phyloP scores from a whole-genome alignment of 345 rosid genomes.

The Rhodamnia argentea region DNA sequence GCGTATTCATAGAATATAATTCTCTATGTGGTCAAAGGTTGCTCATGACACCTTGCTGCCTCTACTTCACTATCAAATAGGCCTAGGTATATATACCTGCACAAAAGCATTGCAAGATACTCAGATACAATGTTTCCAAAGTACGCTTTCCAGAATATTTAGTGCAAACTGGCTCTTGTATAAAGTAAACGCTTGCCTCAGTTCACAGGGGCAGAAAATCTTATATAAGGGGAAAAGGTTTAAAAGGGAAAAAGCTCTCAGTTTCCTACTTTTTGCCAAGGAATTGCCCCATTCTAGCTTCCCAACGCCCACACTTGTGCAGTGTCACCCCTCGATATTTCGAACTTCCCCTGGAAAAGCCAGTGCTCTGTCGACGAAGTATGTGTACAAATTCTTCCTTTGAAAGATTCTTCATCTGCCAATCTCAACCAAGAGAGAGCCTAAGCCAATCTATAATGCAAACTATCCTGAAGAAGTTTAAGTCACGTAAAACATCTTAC shows the following conservation, averaged over 20 bases:
- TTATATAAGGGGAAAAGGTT: not conserved
- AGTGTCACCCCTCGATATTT: slow-evolving; percentile 87
- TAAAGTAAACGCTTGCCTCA: not conserved
- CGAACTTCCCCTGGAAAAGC: slow-evolving; percentile 91
- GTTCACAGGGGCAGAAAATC: not conserved
- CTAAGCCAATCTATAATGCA: not conserved
- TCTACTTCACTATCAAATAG: slow-evolving; percentile 96
- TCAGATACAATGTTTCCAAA: slow-evolving; percentile 18
- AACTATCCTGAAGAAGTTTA: not conserved
- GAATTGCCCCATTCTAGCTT: slow-evolving; percentile 97
- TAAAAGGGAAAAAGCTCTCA: not conserved
- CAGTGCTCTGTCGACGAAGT: slow-evolving; percentile 92
- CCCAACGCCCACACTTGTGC: slow-evolving; percentile 97
- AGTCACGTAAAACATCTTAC: slow-evolving; percentile 2
- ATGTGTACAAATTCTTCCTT: slow-evolving; percentile 96
- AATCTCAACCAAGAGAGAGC: not conserved
- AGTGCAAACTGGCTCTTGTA: not conserved
- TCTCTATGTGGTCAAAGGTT: slow-evolving; percentile 27
- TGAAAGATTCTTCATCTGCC: slow-evolving; percentile 47
- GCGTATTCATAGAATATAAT: slow-evolving; percentile 12
- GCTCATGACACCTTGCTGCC: slow-evolving; percentile 90
- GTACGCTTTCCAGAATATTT: not conserved
- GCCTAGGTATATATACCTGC: slow-evolving; percentile 99
- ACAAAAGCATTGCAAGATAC: slow-evolving; percentile 53
- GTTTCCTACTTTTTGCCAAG: slow-evolving; percentile 81